Evolutionary conservation across 257 asterid genomes (phyloP).

Genomic region (Cordia subcordata): DNA sequence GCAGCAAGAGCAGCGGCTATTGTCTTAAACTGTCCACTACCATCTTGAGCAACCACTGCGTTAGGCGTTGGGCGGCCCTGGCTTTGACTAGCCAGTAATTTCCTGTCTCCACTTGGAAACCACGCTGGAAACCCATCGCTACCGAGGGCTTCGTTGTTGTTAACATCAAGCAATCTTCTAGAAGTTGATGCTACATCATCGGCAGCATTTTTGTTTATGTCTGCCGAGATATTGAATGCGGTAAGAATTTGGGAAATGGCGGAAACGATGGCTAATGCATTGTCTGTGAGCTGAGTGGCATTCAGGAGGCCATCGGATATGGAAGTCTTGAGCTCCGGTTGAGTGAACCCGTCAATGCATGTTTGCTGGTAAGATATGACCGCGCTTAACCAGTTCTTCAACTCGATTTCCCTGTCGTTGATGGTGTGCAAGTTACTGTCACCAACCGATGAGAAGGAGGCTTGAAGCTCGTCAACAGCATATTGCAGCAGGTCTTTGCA

Average conservation of each 20-base stretch:
- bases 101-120: slow-evolving; percentile 32
- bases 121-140: slow-evolving; percentile 11
- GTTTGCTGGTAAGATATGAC: slow-evolving; percentile 38
- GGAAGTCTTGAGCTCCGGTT: slow-evolving; percentile 16
- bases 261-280: slow-evolving; percentile 36
- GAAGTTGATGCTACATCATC: neutral
- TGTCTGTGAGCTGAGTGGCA: slow-evolving; percentile 34
- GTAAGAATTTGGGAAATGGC: slow-evolving; percentile 20
- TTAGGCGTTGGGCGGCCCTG: slow-evolving; percentile 18
- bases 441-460: slow-evolving; percentile 27
- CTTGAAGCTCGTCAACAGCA: slow-evolving; percentile 44
- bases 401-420: slow-evolving; percentile 21
- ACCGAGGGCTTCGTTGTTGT: neutral
- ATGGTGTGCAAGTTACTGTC: slow-evolving; percentile 22
- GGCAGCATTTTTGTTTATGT: neutral
- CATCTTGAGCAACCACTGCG: slow-evolving; percentile 41
- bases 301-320: slow-evolving; percentile 18
- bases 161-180: slow-evolving; percentile 9
- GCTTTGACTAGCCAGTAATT: slow-evolving; percentile 16
- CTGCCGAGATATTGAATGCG: slow-evolving; percentile 20
- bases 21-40: slow-evolving; percentile 27
- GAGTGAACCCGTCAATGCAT: slow-evolving; percentile 36
- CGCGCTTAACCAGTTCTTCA: slow-evolving; percentile 46
- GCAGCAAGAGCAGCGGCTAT: neutral
- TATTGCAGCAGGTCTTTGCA: slow-evolving; percentile 36